phyloP scores from a whole-genome alignment of 495 filamentous ascomycete species.

The Jackrogersella multiformis region DNA sequence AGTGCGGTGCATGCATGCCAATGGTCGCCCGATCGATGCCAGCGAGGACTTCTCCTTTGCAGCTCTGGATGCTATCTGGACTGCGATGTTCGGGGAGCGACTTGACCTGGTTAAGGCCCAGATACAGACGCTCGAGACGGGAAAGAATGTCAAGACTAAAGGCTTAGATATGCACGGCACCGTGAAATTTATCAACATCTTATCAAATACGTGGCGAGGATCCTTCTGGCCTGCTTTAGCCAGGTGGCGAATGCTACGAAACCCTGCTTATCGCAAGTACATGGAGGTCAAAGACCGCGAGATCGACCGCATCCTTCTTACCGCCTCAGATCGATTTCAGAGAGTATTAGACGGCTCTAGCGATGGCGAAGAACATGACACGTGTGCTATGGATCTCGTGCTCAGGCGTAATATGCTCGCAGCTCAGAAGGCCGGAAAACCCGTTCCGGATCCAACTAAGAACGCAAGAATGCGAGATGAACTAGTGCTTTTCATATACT shows the following conservation, averaged over 20 bases:
- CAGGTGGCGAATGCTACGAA: conserved; percentile 30
- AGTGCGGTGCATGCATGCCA: conserved; percentile 35
- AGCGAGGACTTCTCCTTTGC: conserved; percentile 45
- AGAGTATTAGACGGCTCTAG: conserved; percentile 17
- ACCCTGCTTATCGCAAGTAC: conserved; percentile 38
- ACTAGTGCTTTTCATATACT: conserved; percentile 18
- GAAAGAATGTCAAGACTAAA: conserved; percentile 14
- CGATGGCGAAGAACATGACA: conserved; percentile 40
- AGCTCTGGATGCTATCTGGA: conserved; percentile 52
- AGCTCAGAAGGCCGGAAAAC: conserved; percentile 39
- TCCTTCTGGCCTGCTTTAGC: conserved; percentile 18
- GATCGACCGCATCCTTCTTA: conserved; percentile 36
- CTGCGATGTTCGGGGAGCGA: conserved; percentile 43
- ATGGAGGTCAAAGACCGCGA: conserved; percentile 22
- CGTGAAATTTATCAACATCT: conserved; percentile 39
- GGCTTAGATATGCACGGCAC: conserved; percentile 29
- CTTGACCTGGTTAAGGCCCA: conserved; percentile 32
- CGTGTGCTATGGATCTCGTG: conserved; percentile 51
- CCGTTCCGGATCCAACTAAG: conserved; percentile 38
- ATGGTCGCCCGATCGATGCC: conserved; percentile 40
- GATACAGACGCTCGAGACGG: conserved; percentile 31
- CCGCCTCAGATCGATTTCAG: conserved; percentile 39
- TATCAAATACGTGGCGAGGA: conserved; percentile 23
- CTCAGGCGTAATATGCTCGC: conserved; percentile 45
- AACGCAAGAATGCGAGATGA: conserved; percentile 45